phyloP scores from a whole-genome alignment of 1,139 yeast genomes.

The Hemisphaericaspora xylanilytica region DNA sequence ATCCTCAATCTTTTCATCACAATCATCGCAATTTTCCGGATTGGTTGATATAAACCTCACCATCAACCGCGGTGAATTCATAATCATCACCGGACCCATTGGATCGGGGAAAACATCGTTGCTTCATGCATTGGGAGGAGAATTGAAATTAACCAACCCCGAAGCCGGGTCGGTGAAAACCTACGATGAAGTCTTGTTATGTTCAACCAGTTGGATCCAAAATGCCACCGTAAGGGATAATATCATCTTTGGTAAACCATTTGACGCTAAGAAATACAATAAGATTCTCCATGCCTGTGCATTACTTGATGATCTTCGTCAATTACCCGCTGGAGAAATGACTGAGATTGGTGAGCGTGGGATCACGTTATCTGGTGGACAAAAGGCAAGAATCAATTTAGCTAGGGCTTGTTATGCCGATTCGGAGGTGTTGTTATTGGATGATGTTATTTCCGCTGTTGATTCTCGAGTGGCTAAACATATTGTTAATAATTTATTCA shows the following conservation, averaged over 20 bases:
- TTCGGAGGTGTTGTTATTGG: constrained; percentile 33
- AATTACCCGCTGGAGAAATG: constrained; percentile 34
- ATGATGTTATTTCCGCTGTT: constrained; percentile 45
- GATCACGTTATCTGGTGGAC: constrained; percentile 43
- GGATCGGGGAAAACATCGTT: constrained; percentile 44
- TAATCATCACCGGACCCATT: constrained; percentile 40
- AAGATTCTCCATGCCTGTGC: constrained; percentile 38
- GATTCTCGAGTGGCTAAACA: constrained; percentile 42
- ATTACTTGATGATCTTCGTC: constrained; percentile 35
- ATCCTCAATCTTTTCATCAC: constrained; percentile 5
- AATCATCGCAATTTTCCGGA: constrained; percentile 25
- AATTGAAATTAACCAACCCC: constrained; percentile 31
- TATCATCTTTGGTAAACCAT: constrained; percentile 37
- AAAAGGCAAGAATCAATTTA: constrained; percentile 41
- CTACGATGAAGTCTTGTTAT: constrained; percentile 29
- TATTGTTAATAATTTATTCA: constrained; percentile 33
- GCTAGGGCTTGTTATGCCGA: constrained; percentile 43
- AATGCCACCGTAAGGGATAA: constrained; percentile 45
- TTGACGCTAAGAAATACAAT: constrained; percentile 28
- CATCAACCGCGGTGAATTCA: constrained; percentile 30
- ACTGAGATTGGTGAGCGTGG: constrained; percentile 47
- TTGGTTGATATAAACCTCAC: constrained; percentile 29
- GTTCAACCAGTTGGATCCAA: constrained; percentile 45
- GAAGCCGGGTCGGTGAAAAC: constrained; percentile 25
- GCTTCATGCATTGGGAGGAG: constrained; percentile 37